Base-by-base conservation (phyloP, 2,329 filamentous ascomycete genomes). In the Pyrenophora seminiperda region DNA sequence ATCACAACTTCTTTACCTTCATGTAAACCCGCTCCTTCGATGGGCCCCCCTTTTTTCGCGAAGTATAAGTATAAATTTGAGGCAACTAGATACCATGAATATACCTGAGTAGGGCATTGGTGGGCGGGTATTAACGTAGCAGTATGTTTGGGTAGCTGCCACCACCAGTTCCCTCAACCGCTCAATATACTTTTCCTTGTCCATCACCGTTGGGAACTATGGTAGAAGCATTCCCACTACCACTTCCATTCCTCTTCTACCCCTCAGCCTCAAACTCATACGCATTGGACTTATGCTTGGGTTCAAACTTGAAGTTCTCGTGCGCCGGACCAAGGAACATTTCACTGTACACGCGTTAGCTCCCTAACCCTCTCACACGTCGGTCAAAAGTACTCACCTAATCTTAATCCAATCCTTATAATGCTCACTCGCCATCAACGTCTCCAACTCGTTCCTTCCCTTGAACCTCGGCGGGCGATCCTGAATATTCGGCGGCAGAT, bases 381-480 rank as follows among this genome's bases (percentile, higher is more conserved):
- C 20, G 9, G 10, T 22, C 10, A 17, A 18, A n/a, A 15, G 3
- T 20, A 45, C 50, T 80, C 83, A 94, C 91, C 87, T 95, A 66
- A 99, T 95, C 79, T 96, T 97, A 73, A 99, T 91, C 94, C 94
- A 99, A 74, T 99, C 94, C 76, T 88, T 89, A 77, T 96, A 97
- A 75, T 97, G 91, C 57, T 85, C 84, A 75, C 91, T 97, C 11
- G 87, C 87, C 76, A 99, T 81, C 59, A 99, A 77, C n/a, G 90
- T 96, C 81, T 99, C 94, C 68, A 99, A 75, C 45, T 99, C 94
- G 73, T 94, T 88, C 50, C 94, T 81, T 15, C 93, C 92, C 63
- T 79, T 83, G 70, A 89, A 99, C 37, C 85, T 84, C 5, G 93
- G 93, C 39, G 94, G 90, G 15, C 94, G 81, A 71, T 99, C 93